Base-by-base conservation (phyloP, 352 stramenopile genomes). In the Phytophthora nicotianae region DNA sequence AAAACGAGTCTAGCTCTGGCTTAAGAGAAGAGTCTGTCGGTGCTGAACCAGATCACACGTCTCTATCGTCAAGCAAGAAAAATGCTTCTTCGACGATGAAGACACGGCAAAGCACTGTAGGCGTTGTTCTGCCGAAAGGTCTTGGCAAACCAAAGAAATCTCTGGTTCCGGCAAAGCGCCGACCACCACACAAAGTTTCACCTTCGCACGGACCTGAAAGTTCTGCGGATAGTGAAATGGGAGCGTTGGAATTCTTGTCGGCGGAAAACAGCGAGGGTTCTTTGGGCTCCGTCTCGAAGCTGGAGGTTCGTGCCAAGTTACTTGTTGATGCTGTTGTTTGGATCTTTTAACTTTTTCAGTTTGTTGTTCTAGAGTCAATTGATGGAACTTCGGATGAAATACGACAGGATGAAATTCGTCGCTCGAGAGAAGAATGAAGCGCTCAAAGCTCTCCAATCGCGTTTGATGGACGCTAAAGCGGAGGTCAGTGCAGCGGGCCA, bases 341-440 rank as follows among this genome's bases (percentile, higher is more conserved):
- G n/a, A n/a, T n/a, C n/a, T n/a, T 17, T 70, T 89, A 47, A 56
- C 84, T n/a, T 37, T 74, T 52, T 74, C 85, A 37, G 43, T 38
- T 45, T 53, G 5, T 58, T 65, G 13, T 8, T 42, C 13, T 33
- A 87, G 76, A 61, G 61, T 0, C 77, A 91, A 50, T 50, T 94
- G 14, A 59, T 89, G 62, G 83, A 89, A 35, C 63, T 94, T n/a
- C 85, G 85, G 7, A 74, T 73, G 62, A 74, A 77, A 33, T 87
- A 90, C 66, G 83, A 94, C 74, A 82, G 89, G 66, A 71, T 89
- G 40, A 89, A 88, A 52, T 94, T 90, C 49, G 50, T 58, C 2
- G 63, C 67, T 2, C 85, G 86, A 9, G 85, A 91, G 50, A 82
- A 81, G 57, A 74, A 63, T 8, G 74, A 79, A 29, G 62, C 63